Evolutionary conservation across 1,139 yeast genomes (phyloP), one percentile per base, ranked within the genome.

Genomic region (Diutina neorugosa): DNA sequence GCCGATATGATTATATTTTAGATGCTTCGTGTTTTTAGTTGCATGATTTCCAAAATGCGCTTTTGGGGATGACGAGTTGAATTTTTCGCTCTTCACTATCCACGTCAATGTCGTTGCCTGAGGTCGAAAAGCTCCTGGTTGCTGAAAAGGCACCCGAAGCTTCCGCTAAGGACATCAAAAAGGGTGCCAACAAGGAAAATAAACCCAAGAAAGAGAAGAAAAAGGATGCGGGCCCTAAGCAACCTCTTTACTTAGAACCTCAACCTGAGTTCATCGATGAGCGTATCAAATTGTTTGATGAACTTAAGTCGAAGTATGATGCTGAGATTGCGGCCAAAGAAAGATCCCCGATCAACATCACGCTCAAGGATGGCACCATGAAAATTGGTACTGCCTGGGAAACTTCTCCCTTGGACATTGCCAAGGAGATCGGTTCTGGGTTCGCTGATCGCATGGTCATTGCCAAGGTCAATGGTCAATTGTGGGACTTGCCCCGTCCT

Each of bases 401-500:
- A 67, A 91, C 98, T 53, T 74, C 89, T 41, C 98, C 99, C 52
- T 70, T 87, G 71, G 86, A 83, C 55, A 86, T 93, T 60, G 97
- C 98, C 55, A 77, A 76, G 62, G 82, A 71, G 54, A 91, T 93
- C 62, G 91, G 96, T 60, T 87, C 88, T 69, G 86, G 96, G 4
- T 84, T 74, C 59, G 69, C 71, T 54, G 98, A 93, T 61, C 84
- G 90, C 72, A 86, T 88, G 63, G 90, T 94, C 57, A 90, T 94
- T 61, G 80, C 98, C 56, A 90, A 89, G 71, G 94, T 93, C 55
- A 79, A 94, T 64, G 96, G 96, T 11, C 21, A 60, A 53, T 76
- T 91, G 61, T 94, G 98, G 98, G 99, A 94, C 73, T 76, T 94
- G 65, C 94, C 86, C 58, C 86, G 98, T 71, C 97, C 98, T 18